phyloP scores from a whole-genome alignment of 768 basidiomycete genomes.

The Termitomyces sp. region DNA sequence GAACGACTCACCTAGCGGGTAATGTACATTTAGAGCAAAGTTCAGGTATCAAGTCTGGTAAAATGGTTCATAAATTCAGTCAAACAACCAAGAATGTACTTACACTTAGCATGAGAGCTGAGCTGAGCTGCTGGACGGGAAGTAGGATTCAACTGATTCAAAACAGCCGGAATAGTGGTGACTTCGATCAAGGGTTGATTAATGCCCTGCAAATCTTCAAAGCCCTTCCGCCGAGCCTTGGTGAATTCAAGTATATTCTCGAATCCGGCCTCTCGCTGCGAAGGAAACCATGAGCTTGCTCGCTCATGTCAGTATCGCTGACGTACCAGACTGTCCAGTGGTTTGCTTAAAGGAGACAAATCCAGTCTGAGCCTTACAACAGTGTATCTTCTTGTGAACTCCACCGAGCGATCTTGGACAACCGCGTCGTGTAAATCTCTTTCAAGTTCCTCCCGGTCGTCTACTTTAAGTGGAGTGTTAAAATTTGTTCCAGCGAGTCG shows the following conservation, averaged over 20 bases:
- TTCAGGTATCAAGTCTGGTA: conserved; percentile 80
- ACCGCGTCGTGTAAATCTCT: conserved; percentile 60
- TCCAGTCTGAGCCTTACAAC: conserved; percentile 58
- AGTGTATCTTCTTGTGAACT: conserved; percentile 72
- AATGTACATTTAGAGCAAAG: conserved; percentile 70
- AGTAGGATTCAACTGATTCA: conserved; percentile 62
- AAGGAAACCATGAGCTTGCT: conserved; percentile 2
- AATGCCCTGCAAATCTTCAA: conserved; percentile 58
- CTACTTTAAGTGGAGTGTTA: conserved; percentile 45
- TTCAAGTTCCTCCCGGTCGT: conserved; percentile 34
- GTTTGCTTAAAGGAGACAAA: conserved; percentile 71
- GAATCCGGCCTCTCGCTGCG: conserved; percentile 61
- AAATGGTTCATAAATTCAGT: neutral
- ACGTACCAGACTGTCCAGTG: conserved; percentile 62
- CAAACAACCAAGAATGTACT: neutral
- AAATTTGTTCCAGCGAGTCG: conserved; percentile 50
- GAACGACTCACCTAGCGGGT: conserved; percentile 59
- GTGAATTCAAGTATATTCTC: conserved; percentile 66
- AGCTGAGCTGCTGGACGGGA: conserved; percentile 37
- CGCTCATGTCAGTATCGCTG: conserved; percentile 1
- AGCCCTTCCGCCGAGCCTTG: conserved; percentile 58
- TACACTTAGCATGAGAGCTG: conserved; percentile 60
- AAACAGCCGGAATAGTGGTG: conserved; percentile 42
- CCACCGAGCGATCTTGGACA: conserved; percentile 74
- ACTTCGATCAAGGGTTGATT: conserved; percentile 77